These are phyloP conservation scores for Thalassiosira livingstoniorum DNA, from an alignment of 352 stramenopile genomes.

Conservation along the genomic window DNA sequence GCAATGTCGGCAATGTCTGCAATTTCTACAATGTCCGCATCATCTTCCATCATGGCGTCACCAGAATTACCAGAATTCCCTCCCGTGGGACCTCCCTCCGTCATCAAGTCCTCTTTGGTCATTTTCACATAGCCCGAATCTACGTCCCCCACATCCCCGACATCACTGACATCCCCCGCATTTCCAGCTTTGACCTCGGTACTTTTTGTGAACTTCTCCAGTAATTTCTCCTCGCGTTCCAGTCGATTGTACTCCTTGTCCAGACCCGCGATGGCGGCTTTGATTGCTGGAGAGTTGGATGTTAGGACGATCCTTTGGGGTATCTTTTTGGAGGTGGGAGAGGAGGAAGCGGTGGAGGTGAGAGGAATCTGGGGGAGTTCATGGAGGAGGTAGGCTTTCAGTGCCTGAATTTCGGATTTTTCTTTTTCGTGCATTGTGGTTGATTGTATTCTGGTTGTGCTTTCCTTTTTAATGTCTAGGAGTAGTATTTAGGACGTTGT, in stretches of 20 bases:
- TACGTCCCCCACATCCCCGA: slow-evolving; percentile 47
- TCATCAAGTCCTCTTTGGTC: slow-evolving; percentile 40
- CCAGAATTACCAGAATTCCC: too few relatives aligned
- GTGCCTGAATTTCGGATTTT: slow-evolving; percentile 43
- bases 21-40: too few relatives aligned
- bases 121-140: slow-evolving; percentile 55
- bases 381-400: slow-evolving; percentile 42
- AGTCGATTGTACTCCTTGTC: slow-evolving; percentile 67
- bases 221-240: slow-evolving; percentile 69
- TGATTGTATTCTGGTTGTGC: slow-evolving; percentile 4
- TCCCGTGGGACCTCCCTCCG: background rate
- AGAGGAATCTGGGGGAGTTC: slow-evolving; percentile 15
- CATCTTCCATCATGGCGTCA: too few relatives aligned
- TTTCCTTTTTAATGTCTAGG: background rate
- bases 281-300: slow-evolving; percentile 54
- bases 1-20: too few relatives aligned
- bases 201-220: slow-evolving; percentile 51
- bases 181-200: background rate
- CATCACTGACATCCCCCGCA: background rate
- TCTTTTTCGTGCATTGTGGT: slow-evolving; percentile 29
- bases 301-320: slow-evolving; percentile 12
- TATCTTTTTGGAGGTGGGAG: background rate
- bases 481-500: too few relatives aligned
- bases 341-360: slow-evolving; percentile 11
- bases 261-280: slow-evolving; percentile 63